Conservation (phyloP, 176 grass and related monocot species). For the Phragmites australis region DNA sequence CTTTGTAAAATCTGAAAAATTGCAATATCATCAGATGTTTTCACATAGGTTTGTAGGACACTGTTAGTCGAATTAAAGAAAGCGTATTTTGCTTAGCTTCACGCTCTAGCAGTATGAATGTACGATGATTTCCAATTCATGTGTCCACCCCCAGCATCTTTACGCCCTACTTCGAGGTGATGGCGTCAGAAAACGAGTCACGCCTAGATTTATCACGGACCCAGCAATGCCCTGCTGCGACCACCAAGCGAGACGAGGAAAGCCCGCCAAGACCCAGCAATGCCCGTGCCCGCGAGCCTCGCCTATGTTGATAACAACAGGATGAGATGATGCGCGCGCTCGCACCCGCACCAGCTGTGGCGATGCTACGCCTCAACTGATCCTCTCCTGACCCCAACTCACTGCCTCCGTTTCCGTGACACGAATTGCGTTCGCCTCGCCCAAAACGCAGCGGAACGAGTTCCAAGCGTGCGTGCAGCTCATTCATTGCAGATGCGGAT, state of each 20-base stretch:
- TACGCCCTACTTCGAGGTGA: not conserved
- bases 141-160: not conserved
- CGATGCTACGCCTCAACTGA: slow-evolving; percentile 31
- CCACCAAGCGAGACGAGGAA: not conserved
- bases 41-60: not conserved
- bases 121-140: not conserved
- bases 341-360: slow-evolving; percentile 15
- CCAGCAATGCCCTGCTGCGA: not conserved
- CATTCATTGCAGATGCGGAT: too few relatives aligned
- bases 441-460: not conserved
- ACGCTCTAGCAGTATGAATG: not conserved
- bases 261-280: not conserved
- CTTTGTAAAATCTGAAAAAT: not conserved
- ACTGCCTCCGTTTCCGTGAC: not conserved
- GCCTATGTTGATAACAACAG: not conserved
- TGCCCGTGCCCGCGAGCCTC: not conserved
- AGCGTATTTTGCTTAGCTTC: not conserved
- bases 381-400: not conserved
- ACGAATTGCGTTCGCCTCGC: not conserved
- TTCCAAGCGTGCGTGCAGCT: not conserved
- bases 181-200: not conserved
- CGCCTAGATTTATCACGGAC: not conserved
- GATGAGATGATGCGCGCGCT: not conserved
- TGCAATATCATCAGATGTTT: not conserved
- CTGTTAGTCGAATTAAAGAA: not conserved